Evolutionary conservation across 2,329 filamentous ascomycete species (phyloP).

Genomic region (Penicillium hordei): DNA sequence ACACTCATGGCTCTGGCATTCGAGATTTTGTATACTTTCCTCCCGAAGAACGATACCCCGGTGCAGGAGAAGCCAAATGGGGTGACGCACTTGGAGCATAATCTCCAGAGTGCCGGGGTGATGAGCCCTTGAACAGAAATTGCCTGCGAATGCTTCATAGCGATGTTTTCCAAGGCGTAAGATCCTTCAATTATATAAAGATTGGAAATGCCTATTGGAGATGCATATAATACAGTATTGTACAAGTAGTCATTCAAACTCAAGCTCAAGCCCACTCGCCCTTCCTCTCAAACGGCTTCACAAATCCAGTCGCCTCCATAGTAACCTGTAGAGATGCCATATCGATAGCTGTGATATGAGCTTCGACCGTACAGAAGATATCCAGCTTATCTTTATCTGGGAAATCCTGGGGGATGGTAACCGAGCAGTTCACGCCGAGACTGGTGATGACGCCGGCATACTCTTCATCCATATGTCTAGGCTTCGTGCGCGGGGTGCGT

Average conservation of each 20-base stretch:
- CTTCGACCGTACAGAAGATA: constrained; percentile 37
- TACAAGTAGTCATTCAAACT: constrained; percentile 4
- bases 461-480: constrained; percentile 24
- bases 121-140: not conserved
- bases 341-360: constrained; percentile 36
- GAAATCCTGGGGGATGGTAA: constrained; percentile 28
- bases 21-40: constrained; percentile 1
- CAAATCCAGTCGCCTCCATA: constrained; percentile 35
- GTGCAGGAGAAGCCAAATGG: not conserved
- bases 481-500: constrained; percentile 27
- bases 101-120: constrained; percentile 1
- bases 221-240: constrained; percentile 20
- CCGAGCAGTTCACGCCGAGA: constrained; percentile 33
- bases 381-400: constrained; percentile 25
- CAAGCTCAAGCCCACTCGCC: constrained; percentile 33
- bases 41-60: not conserved
- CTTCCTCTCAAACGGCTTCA: constrained; percentile 35
- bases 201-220: not conserved
- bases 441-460: constrained; percentile 34
- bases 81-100: not conserved
- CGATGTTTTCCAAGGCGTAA: not conserved
- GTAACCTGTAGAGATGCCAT: constrained; percentile 32
- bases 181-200: not conserved
- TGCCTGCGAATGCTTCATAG: not conserved
- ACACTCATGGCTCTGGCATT: not conserved